Percentiles rank a stretch among this genome's conserved stretches.
phyloP scores from a whole-genome alignment of 2,329 filamentous ascomycete species.

The Sporothrix euskadiensis region DNA sequence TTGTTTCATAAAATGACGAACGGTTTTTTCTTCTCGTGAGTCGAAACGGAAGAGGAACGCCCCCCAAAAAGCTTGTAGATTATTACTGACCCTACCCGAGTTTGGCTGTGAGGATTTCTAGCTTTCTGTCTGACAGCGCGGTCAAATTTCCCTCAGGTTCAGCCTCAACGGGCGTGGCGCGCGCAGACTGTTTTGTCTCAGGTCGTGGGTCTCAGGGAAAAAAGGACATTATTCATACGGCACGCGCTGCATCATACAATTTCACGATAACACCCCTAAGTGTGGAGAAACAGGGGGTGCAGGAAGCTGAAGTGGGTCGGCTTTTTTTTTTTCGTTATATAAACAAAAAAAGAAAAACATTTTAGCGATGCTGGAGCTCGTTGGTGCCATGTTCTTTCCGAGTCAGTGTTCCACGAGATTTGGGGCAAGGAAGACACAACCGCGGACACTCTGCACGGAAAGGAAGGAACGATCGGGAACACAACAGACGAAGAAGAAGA shows the following conservation, averaged over 20 bases:
- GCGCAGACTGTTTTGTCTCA: constrained; percentile 6
- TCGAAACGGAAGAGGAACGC: background rate
- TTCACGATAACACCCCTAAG: background rate
- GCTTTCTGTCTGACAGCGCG: background rate
- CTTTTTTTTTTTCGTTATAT: background rate
- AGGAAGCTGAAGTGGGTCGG: constrained; percentile 12
- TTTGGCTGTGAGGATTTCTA: background rate
- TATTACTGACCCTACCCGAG: background rate
- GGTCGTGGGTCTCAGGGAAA: background rate
- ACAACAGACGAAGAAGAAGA: constrained; percentile 4
- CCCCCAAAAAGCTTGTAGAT: background rate
- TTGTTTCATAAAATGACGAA: background rate
- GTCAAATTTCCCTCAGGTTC: constrained; percentile 22
- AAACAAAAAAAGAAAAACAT: background rate
- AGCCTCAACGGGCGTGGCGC: constrained; percentile 20
- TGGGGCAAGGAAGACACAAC: background rate
- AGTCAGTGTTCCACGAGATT: constrained; percentile 10
- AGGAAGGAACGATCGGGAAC: background rate
- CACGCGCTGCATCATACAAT: background rate
- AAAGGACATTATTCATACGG: background rate
- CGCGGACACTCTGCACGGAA: background rate
- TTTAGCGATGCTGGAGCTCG: background rate
- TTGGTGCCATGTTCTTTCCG: background rate
- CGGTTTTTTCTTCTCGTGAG: background rate
- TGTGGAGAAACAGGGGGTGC: constrained; percentile 13